Evolutionary conservation across 306 rosid species (phyloP).

Genomic region (Neltuma alba): DNA sequence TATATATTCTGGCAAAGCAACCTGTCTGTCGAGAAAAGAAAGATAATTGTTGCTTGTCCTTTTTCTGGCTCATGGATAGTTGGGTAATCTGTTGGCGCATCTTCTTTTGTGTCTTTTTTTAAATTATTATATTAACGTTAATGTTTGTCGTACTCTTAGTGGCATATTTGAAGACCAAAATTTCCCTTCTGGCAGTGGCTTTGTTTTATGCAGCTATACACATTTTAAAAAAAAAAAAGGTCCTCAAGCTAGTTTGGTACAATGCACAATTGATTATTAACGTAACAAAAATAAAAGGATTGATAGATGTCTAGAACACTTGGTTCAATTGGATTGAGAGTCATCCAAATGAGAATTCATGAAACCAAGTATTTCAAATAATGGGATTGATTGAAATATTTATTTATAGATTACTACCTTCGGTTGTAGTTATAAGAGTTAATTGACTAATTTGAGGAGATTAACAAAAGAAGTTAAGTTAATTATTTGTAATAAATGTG

Average conservation of each 20-base stretch:
- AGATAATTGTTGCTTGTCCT: constrained; percentile 31
- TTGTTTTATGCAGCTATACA: constrained; percentile 30
- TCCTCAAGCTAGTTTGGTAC: neutral
- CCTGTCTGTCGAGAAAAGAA: constrained; percentile 35
- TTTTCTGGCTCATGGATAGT: constrained; percentile 37
- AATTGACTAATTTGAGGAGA: too few relatives aligned
- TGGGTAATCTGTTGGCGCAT: constrained; percentile 48
- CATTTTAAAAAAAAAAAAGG: neutral
- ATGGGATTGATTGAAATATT: too few relatives aligned
- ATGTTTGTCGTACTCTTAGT: constrained; percentile 33
- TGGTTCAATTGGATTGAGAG: too few relatives aligned
- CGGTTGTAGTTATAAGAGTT: too few relatives aligned
- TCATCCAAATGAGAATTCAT: too few relatives aligned
- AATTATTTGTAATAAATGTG: too few relatives aligned
- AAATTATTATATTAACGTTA: neutral
- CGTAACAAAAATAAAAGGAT: too few relatives aligned
- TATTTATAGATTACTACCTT: too few relatives aligned
- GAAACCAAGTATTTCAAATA: neutral
- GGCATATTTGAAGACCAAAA: constrained; percentile 25
- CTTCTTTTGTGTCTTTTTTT: constrained; percentile 17
- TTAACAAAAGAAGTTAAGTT: too few relatives aligned
- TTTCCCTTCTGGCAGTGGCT: constrained; percentile 43
- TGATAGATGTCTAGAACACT: too few relatives aligned
- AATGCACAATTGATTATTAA: neutral
- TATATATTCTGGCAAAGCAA: constrained; percentile 43